phyloP scores from a whole-genome alignment of 2,329 filamentous ascomycete genomes.

The Lithohypha guttulata region DNA sequence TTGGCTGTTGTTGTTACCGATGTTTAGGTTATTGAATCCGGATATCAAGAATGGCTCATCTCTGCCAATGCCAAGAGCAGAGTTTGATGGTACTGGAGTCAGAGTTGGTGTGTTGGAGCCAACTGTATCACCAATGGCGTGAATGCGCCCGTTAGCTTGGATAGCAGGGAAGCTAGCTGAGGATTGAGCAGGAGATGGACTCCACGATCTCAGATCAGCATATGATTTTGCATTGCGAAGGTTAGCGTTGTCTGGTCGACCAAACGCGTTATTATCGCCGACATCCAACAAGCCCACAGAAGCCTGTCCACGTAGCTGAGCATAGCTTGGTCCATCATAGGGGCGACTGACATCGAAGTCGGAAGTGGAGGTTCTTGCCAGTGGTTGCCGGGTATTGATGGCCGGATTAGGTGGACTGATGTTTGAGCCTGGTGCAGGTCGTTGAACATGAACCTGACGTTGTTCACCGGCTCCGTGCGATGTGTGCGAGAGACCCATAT shows the following conservation, averaged over 20 bases:
- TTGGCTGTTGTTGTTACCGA: conserved; percentile 41
- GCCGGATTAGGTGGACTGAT: conserved; percentile 54
- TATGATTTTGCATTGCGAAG: conserved; percentile 93
- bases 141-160: conserved; percentile 51
- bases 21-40: conserved; percentile 50
- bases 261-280: conserved; percentile 60
- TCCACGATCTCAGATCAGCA: conserved; percentile 88
- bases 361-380: conserved; percentile 92
- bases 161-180: conserved; percentile 74
- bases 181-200: conserved; percentile 81
- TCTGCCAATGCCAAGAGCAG: conserved; percentile 7
- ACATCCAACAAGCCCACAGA: conserved; percentile 73
- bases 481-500: conserved; percentile 83
- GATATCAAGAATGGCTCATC: conserved; percentile 53
- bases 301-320: conserved; percentile 60
- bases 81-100: conserved; percentile 49
- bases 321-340: conserved; percentile 41
- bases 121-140: conserved; percentile 44
- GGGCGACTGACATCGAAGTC: conserved; percentile 81
- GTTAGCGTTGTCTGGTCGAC: conserved; percentile 54
- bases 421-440: conserved; percentile 39
- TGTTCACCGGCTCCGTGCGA: conserved; percentile 82
- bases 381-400: conserved; percentile 68
- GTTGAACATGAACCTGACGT: conserved; percentile 80
- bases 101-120: conserved; percentile 56